Percentiles rank a stretch among this genome's conserved stretches.
These are phyloP conservation scores for Xylariaceae sp. DNA, from an alignment of 2,329 filamentous ascomycete genomes.

Conservation along the genomic window DNA sequence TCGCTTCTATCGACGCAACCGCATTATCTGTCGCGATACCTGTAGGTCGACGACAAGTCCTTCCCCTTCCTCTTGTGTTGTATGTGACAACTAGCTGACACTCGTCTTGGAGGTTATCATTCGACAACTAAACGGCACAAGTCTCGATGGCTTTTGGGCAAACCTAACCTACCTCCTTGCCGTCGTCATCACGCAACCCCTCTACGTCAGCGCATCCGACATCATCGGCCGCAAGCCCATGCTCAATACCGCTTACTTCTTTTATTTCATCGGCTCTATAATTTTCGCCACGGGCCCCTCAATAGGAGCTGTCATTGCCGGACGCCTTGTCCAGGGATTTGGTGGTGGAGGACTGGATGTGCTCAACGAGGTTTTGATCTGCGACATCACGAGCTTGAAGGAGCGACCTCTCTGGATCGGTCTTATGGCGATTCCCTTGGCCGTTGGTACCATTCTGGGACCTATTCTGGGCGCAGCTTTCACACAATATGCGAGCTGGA, in stretches of 20 bases:
- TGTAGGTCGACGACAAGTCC: slow-evolving; percentile 6
- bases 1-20: slow-evolving; percentile 20
- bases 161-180: slow-evolving; percentile 29
- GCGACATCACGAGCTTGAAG: slow-evolving; percentile 32
- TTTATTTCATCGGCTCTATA: slow-evolving; percentile 36
- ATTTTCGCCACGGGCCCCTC: slow-evolving; percentile 26
- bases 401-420: slow-evolving; percentile 29
- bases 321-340: slow-evolving; percentile 28
- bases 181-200: slow-evolving; percentile 24
- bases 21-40: slow-evolving; percentile 20
- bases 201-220: slow-evolving; percentile 29
- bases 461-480: slow-evolving; percentile 30
- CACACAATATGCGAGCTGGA: slow-evolving; percentile 24
- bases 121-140: slow-evolving; percentile 21
- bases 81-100: slow-evolving; percentile 2
- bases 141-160: slow-evolving; percentile 32
- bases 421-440: slow-evolving; percentile 26
- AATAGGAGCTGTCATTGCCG: slow-evolving; percentile 25
- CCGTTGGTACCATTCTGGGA: slow-evolving; percentile 27
- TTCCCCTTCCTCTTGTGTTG: neutral
- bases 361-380: slow-evolving; percentile 30
- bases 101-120: slow-evolving; percentile 22
- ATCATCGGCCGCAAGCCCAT: slow-evolving; percentile 31
- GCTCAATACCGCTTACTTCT: slow-evolving; percentile 25
- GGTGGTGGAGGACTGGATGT: slow-evolving; percentile 32